These are phyloP conservation scores for Darksidea phi DNA, from an alignment of 495 filamentous ascomycete species.

Conservation along the genomic window DNA sequence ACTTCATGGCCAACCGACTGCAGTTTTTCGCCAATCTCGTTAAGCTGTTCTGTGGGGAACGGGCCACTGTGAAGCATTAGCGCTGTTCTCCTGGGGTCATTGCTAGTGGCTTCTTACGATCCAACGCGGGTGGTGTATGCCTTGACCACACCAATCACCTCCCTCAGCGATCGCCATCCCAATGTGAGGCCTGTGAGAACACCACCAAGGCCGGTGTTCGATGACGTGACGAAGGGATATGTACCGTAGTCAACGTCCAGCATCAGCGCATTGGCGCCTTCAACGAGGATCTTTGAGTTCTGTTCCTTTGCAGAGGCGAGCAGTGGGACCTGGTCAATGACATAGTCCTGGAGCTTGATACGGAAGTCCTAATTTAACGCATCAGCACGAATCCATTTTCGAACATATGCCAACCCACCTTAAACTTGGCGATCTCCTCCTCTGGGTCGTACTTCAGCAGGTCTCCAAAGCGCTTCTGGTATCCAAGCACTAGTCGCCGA, in stretches of 20 bases:
- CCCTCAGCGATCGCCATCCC: slow-evolving; percentile 48
- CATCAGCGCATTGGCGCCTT: slow-evolving; percentile 88
- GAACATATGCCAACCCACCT: slow-evolving; percentile 36
- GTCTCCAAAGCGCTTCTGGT: slow-evolving; percentile 72
- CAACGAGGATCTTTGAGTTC: slow-evolving; percentile 69
- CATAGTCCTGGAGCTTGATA: slow-evolving; percentile 61
- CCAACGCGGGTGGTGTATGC: slow-evolving; percentile 59
- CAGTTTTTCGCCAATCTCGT: slow-evolving; percentile 62
- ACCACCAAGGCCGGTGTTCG: slow-evolving; percentile 60
- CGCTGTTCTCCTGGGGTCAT: not conserved
- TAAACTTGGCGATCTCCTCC: slow-evolving; percentile 70
- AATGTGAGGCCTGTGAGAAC: slow-evolving; percentile 65
- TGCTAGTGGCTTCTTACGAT: slow-evolving; percentile 21
- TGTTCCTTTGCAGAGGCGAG: slow-evolving; percentile 56
- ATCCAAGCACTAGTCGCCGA: slow-evolving; percentile 61
- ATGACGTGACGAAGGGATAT: slow-evolving; percentile 82
- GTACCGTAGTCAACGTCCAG: slow-evolving; percentile 64
- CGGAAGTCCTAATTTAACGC: slow-evolving; percentile 58
- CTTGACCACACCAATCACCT: slow-evolving; percentile 83
- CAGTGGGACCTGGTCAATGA: slow-evolving; percentile 67
- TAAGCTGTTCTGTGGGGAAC: slow-evolving; percentile 64
- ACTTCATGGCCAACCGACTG: slow-evolving; percentile 65
- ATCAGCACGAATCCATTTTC: not conserved
- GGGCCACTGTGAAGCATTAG: slow-evolving; percentile 68
- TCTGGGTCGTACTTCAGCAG: slow-evolving; percentile 74